These are phyloP conservation scores for Ceratocystis cubensis DNA, from an alignment of 2,329 filamentous ascomycete species.

Conservation along the genomic window DNA sequence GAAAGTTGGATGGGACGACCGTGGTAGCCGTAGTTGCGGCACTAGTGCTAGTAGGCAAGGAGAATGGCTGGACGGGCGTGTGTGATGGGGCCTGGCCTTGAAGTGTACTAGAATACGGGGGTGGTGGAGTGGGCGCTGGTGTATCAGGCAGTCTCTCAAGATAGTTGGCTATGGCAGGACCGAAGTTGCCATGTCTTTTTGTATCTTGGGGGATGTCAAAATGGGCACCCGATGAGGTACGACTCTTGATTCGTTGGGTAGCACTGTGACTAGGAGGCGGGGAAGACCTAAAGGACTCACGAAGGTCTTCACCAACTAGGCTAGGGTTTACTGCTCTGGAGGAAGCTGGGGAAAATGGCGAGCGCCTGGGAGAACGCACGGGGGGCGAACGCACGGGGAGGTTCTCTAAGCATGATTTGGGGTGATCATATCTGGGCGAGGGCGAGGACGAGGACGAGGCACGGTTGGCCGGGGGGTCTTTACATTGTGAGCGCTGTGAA, in stretches of 20 bases:
- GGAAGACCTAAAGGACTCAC: not conserved
- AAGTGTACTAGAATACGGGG: not conserved
- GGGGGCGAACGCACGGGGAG: no score
- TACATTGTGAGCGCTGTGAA: not conserved
- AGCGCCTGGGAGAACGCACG: no score
- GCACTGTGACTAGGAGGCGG: constrained; percentile 17
- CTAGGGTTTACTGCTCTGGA: not conserved
- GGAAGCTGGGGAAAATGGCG: not conserved
- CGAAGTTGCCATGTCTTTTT: constrained; percentile 4
- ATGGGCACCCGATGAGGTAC: not conserved
- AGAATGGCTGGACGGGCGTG: not conserved
- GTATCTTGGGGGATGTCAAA: constrained; percentile 7
- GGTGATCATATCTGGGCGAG: not conserved
- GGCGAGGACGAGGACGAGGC: not conserved
- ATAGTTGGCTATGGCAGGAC: constrained; percentile 9
- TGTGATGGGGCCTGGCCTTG: not conserved
- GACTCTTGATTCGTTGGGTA: constrained; percentile 14
- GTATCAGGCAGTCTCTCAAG: constrained; percentile 15
- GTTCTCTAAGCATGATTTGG: not conserved
- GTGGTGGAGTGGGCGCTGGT: constrained; percentile 18
- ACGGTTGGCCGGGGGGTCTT: not conserved
- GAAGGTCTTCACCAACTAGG: not conserved
- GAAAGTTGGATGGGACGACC: no score
- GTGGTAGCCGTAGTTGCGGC: no score
- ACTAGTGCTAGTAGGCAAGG: not conserved